A percentile compares a stretch with the other conserved stretches of the same genome.
These are phyloP conservation scores for Metarhizium humberi DNA, from an alignment of 2,329 filamentous ascomycete genomes.

Conservation along the genomic window DNA sequence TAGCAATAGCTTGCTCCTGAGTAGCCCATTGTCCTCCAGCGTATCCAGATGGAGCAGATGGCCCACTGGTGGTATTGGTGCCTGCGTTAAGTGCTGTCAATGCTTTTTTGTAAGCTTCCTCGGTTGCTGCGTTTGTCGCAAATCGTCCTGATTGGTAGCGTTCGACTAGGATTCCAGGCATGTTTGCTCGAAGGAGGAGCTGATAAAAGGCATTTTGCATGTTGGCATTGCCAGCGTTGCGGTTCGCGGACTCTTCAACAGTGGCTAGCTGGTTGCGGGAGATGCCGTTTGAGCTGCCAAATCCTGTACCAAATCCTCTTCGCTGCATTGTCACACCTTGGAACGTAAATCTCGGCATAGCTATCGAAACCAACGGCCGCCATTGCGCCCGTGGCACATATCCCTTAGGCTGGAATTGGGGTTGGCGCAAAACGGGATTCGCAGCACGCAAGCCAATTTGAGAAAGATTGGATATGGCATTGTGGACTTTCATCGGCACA, in stretches of 20 bases:
- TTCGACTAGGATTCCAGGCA: slow-evolving; percentile 88
- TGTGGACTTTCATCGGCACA: slow-evolving; percentile 8
- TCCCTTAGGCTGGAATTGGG: slow-evolving; percentile 14
- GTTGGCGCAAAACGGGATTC: slow-evolving; percentile 17
- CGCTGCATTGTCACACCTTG: slow-evolving; percentile 8
- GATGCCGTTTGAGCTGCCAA: slow-evolving; percentile 37
- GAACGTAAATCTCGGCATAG: slow-evolving; percentile 7
- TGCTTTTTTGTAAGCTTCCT: slow-evolving; percentile 70
- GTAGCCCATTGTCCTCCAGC: slow-evolving; percentile 19
- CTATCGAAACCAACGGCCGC: slow-evolving; percentile 11
- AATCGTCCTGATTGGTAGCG: slow-evolving; percentile 81
- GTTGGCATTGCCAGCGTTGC: slow-evolving; percentile 77
- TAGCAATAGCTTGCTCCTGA: slow-evolving; percentile 19
- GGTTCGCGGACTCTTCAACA: slow-evolving; percentile 85
- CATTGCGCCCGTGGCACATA: slow-evolving; percentile 2
- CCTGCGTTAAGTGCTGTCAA: slow-evolving; percentile 33
- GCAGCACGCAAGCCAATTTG: slow-evolving; percentile 20
- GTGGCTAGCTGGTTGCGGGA: slow-evolving; percentile 65
- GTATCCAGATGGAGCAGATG: slow-evolving; percentile 12
- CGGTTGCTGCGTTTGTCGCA: slow-evolving; percentile 68
- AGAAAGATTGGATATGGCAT: slow-evolving; percentile 14
- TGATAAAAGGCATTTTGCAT: slow-evolving; percentile 93
- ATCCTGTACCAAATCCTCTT: slow-evolving; percentile 19
- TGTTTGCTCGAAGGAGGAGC: slow-evolving; percentile 79
- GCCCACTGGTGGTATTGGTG: slow-evolving; percentile 15